Evolutionary conservation across 1,139 yeast species (phyloP), one percentile per base, ranked within the genome.

Genomic region (Diutina siamensis): DNA sequence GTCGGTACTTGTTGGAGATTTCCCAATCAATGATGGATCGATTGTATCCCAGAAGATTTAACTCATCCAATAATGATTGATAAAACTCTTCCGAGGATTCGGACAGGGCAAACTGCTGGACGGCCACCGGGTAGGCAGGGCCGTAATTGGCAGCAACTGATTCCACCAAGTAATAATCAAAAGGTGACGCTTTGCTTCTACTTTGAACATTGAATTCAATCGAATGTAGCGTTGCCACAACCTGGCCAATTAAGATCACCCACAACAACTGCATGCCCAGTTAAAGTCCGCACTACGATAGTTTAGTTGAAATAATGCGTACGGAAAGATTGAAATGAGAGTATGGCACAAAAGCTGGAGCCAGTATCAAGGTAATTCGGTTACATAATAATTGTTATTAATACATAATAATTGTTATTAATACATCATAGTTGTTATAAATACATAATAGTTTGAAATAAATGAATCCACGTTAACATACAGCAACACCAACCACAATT

Each of bases 1-100:
- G 32, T 4, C 33, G 42, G 19, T n/a, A 38, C n/a, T 38, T 38
- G 15, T 38, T n/a, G 17, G 19, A n/a, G 5, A 38, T 12, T 25
- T 38, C 42, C 42, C 42, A 38, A 25, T 38, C 42, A 15, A 38
- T 15, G 4, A 38, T 25, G 4, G 42, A 38, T 25, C 22, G 31
- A n/a, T 38, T 17, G n/a, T 21, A 25, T 20, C 13, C 18, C n/a
- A 32, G 42, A 10, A 38, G 17, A 3, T 22, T 15, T 18, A 38
- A 38, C 2, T 25, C 18, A 3, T 9, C 4, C 21, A 15, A 7
- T 2, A 25, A 17, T 2, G 31, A 12, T 3, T 22, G n/a, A 18
- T 38, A 38, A 17, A 38, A 25, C 25, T 25, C 32, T 25, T 22
- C 8, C n/a, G 40, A 15, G n/a, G 40, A 20, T 15, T 22, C 20